A percentile compares a stretch with the other conserved stretches of the same genome.
Evolutionary conservation across 176 grass and related monocot genomes (phyloP).

Genomic region (Zoysia japonica): DNA sequence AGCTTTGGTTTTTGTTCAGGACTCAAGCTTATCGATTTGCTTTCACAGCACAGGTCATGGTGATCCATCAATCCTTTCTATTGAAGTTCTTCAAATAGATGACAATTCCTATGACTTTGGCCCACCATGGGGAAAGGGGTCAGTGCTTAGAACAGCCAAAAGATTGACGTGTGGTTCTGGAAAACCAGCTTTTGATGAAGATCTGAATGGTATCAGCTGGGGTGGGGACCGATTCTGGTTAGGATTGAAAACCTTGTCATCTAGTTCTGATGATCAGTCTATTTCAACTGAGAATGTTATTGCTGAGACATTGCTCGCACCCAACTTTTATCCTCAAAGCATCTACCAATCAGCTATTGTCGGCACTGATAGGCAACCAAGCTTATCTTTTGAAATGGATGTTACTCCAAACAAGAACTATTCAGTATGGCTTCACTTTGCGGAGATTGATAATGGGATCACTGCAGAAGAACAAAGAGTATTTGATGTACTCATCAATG

Average conservation of each 20-base stretch:
- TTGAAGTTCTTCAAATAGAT: conserved; percentile 92
- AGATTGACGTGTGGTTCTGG: conserved; percentile 84
- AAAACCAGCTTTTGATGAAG: conserved; percentile 93
- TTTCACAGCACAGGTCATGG: conserved; percentile 98
- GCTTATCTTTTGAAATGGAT: conserved; percentile 82
- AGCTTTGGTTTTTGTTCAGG: conserved; percentile 67
- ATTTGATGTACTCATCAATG: conserved; percentile 88
- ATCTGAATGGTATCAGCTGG: conserved; percentile 66
- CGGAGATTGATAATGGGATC: conserved; percentile 80
- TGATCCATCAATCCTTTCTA: conserved; percentile 94
- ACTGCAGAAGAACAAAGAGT: conserved; percentile 73
- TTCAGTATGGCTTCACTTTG: conserved; percentile 96
- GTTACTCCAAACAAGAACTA: conserved; percentile 96
- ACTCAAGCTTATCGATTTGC: conserved; percentile 69
- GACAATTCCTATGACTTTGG: conserved; percentile 80
- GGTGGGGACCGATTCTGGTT: conserved; percentile 97
- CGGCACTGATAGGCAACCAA: conserved; percentile 67
- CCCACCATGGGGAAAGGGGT: conserved; percentile 45
- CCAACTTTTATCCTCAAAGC: conserved; percentile 82
- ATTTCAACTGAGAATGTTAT: conserved; percentile 91
- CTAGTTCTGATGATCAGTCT: conserved; percentile 62
- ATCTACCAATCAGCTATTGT: conserved; percentile 89
- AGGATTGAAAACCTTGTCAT: conserved; percentile 60
- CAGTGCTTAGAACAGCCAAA: conserved; percentile 78
- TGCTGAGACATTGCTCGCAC: conserved; percentile 67